phyloP scores from a whole-genome alignment of 2,329 filamentous ascomycete genomes.

The Coniosporium tulheliwenetii region DNA sequence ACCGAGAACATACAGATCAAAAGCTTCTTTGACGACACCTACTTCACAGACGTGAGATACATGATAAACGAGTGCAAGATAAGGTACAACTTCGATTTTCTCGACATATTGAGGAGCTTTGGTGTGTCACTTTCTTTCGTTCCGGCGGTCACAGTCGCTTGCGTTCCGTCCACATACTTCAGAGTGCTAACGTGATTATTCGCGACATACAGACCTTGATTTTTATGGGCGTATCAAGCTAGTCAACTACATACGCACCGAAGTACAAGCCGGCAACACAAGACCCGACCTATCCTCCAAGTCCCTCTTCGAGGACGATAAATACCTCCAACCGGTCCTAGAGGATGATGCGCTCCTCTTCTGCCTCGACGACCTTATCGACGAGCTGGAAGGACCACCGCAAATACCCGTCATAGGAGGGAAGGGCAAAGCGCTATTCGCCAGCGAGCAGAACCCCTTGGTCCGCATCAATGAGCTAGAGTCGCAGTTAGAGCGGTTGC shows the following conservation, averaged over 20 bases:
- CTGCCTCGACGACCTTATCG: constrained; percentile 63
- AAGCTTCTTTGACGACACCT: constrained; percentile 23
- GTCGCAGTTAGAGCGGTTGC: constrained; percentile 1
- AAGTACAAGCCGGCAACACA: constrained; percentile 20
- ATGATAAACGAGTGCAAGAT: constrained; percentile 22
- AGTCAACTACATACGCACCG: constrained; percentile 32
- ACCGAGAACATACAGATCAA: constrained; percentile 18
- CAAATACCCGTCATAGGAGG: neutral
- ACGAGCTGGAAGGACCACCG: constrained; percentile 5
- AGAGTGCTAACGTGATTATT: neutral
- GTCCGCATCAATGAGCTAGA: neutral
- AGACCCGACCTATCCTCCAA: constrained; percentile 42
- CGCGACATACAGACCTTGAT: constrained; percentile 19
- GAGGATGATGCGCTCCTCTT: constrained; percentile 84
- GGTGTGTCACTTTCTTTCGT: constrained; percentile 13
- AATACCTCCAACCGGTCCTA: constrained; percentile 67
- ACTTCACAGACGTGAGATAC: constrained; percentile 13
- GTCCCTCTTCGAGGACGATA: constrained; percentile 57
- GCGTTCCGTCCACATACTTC: neutral
- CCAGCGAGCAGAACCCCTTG: neutral
- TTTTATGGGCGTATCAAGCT: constrained; percentile 28
- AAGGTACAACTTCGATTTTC: constrained; percentile 24
- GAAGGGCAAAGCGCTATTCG: neutral
- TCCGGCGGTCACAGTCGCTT: neutral
- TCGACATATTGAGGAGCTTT: constrained; percentile 15